Percentiles rank a stretch among this genome's conserved stretches.
These are phyloP conservation scores for Sporisorium graminicola DNA, from an alignment of 1,284 basidiomycete genomes.

Conservation along the genomic window DNA sequence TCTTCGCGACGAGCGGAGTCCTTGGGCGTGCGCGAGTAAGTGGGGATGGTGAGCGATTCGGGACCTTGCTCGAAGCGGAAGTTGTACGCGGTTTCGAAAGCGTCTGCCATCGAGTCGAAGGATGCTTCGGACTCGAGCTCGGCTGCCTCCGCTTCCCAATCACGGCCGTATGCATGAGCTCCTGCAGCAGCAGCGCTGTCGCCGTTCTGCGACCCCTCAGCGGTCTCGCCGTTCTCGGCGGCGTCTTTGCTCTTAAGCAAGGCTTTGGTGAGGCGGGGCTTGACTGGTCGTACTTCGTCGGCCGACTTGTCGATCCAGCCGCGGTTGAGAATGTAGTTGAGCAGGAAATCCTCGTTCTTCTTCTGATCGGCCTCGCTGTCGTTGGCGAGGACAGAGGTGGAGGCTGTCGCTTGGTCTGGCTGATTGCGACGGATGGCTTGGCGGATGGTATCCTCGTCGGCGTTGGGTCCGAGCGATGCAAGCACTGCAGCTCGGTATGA, in stretches of 20 bases:
- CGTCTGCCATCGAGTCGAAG: constrained; percentile 67
- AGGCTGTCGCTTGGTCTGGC: constrained; percentile 36
- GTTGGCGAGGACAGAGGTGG: constrained; percentile 21
- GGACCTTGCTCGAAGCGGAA: constrained; percentile 67
- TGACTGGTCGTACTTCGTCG: constrained; percentile 34
- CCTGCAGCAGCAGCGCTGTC: background rate
- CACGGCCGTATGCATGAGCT: constrained; percentile 43
- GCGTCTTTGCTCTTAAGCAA: constrained; percentile 26
- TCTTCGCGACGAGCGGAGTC: constrained; percentile 63
- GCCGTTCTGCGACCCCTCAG: constrained; percentile 8
- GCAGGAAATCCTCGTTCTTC: constrained; percentile 84
- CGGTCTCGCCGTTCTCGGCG: constrained; percentile 15
- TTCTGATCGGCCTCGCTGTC: constrained; percentile 65
- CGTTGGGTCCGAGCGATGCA: constrained; percentile 81
- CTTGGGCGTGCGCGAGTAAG: constrained; percentile 60
- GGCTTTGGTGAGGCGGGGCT: constrained; percentile 42
- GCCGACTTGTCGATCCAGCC: constrained; percentile 66
- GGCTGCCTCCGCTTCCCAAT: constrained; percentile 68
- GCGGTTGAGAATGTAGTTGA: constrained; percentile 71
- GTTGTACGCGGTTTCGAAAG: constrained; percentile 68
- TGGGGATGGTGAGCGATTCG: constrained; percentile 58
- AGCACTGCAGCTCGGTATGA: constrained; percentile 85
- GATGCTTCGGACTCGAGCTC: constrained; percentile 65
- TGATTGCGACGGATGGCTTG: constrained; percentile 48
- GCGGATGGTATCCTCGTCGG: constrained; percentile 72